Conservation (phyloP, 441 rosid genomes). For the Erodium texanum region DNA sequence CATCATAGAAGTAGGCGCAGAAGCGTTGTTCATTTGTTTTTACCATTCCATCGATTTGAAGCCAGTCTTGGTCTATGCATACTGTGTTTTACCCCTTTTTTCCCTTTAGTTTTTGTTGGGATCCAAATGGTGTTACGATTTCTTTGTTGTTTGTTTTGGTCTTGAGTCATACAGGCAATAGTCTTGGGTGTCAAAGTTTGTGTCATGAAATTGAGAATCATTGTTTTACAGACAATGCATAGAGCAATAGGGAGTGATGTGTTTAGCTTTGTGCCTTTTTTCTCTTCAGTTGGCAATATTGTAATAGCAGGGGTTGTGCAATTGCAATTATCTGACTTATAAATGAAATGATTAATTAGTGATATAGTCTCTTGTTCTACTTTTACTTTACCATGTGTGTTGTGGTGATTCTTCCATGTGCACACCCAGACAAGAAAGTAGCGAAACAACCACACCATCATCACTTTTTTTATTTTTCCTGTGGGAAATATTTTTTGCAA, state of each 20-base stretch:
- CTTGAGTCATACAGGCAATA: not conserved
- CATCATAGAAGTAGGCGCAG: slow-evolving; percentile 40
- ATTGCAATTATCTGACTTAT: slow-evolving; percentile 3
- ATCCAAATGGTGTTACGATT: not conserved
- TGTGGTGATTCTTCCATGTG: slow-evolving; percentile 18
- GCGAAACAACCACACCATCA: not conserved
- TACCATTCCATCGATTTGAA: too few species aligned
- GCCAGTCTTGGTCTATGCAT: too few species aligned
- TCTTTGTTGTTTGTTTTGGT: not conserved
- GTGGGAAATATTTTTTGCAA: not conserved
- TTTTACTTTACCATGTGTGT: slow-evolving; percentile 5
- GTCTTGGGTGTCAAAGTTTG: not conserved
- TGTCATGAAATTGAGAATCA: not conserved
- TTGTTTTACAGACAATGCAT: not conserved
- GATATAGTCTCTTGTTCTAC: slow-evolving; percentile 3
- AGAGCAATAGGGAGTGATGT: not conserved
- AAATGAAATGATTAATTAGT: not conserved
- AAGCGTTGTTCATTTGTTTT: slow-evolving; percentile 52
- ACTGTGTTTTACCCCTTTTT: not conserved
- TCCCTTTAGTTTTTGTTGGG: not conserved
- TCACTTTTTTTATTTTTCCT: not conserved
- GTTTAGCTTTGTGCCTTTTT: not conserved
- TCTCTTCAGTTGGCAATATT: slow-evolving; percentile 8
- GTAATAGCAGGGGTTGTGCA: slow-evolving; percentile 18
- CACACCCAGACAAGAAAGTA: not conserved